phyloP scores from a whole-genome alignment of 176 grass and related monocot species.

The Aechmea fasciata region DNA sequence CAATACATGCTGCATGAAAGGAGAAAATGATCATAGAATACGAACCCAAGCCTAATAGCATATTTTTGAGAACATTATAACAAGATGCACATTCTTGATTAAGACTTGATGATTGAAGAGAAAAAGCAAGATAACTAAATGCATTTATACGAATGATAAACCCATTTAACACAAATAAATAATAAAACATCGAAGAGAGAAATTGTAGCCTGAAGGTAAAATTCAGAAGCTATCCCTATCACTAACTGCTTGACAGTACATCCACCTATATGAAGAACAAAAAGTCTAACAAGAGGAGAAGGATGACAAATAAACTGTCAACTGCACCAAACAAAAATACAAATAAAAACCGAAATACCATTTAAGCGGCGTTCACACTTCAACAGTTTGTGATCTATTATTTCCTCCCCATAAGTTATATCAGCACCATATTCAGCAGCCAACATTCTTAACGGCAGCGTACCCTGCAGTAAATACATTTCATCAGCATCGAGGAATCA shows the following conservation, averaged over 20 bases:
- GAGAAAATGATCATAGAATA: slow-evolving; percentile 18
- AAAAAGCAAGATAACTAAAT: no score
- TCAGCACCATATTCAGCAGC: slow-evolving; percentile 86
- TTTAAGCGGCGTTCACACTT: slow-evolving; percentile 70
- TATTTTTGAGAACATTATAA: neutral
- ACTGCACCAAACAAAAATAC: neutral
- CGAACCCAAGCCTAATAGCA: slow-evolving; percentile 11
- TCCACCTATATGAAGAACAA: no score
- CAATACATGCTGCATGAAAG: slow-evolving; percentile 50
- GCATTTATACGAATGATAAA: no score
- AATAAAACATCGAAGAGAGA: no score
- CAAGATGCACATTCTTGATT: no score
- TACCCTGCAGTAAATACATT: slow-evolving; percentile 39
- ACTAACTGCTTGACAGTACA: no score
- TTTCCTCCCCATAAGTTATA: slow-evolving; percentile 96
- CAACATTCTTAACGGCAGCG: slow-evolving; percentile 71
- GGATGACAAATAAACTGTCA: neutral
- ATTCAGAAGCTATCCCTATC: no score
- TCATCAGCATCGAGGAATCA: neutral
- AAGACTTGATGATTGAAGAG: no score
- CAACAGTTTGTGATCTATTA: slow-evolving; percentile 87
- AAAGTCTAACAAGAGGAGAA: no score
- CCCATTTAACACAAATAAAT: no score
- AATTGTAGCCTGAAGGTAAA: no score
- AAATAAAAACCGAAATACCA: slow-evolving; percentile 36